Evolutionary conservation across 1,284 basidiomycete genomes (phyloP).

Genomic region (Termitomyces sp.): DNA sequence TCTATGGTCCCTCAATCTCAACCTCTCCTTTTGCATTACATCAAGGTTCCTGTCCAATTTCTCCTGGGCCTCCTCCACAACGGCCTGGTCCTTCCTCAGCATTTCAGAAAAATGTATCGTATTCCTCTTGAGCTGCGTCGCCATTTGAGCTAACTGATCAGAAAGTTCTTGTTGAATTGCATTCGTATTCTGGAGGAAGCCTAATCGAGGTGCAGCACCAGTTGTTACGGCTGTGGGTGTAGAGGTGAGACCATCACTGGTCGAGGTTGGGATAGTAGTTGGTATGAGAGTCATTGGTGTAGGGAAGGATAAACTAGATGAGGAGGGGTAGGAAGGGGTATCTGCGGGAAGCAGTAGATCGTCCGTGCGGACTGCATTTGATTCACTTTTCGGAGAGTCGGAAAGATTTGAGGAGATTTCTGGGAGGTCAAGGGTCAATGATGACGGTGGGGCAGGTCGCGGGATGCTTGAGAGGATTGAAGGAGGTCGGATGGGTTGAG

Average conservation of each 20-base stretch:
- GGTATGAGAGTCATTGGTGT: constrained; percentile 19
- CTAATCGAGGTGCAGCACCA: constrained; percentile 34
- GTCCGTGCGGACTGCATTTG: constrained; percentile 8
- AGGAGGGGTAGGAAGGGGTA: constrained; percentile 13
- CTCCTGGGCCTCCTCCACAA: constrained; percentile 55
- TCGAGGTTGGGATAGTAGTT: constrained; percentile 20
- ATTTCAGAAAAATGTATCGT: constrained; percentile 64
- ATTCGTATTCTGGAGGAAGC: constrained; percentile 52
- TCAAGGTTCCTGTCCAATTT: constrained; percentile 70
- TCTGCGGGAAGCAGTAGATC: constrained; percentile 20
- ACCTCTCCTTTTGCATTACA: constrained; percentile 62
- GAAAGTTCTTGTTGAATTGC: constrained; percentile 69
- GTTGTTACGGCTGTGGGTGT: constrained; percentile 32
- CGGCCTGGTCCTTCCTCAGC: constrained; percentile 59
- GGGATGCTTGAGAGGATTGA: constrained; percentile 23
- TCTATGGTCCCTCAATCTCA: constrained; percentile 58
- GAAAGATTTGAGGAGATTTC: not conserved
- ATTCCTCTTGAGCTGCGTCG: constrained; percentile 70
- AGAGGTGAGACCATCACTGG: constrained; percentile 20
- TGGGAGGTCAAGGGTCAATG: constrained; percentile 14
- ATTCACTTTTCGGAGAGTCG: not conserved
- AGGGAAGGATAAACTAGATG: constrained; percentile 17
- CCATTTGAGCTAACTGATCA: constrained; percentile 72
- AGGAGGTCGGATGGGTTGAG: constrained; percentile 33
- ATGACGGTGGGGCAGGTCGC: constrained; percentile 7